Conservation (phyloP, 352 stramenopile species). For the Thraustotheca clavata region DNA sequence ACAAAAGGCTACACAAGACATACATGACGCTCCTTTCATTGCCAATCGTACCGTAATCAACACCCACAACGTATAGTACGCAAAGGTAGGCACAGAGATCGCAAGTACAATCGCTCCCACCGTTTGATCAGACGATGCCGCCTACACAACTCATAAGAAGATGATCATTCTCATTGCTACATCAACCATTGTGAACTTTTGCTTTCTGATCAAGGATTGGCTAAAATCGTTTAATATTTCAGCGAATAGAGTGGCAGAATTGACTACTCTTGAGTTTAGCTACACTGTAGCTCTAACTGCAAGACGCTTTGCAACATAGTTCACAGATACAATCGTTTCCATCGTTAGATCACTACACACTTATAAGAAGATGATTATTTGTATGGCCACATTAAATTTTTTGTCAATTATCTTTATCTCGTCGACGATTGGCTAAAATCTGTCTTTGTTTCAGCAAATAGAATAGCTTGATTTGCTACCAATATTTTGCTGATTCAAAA, state of each 20-base stretch:
- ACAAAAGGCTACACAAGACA: constrained; percentile 68
- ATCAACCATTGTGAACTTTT: background rate
- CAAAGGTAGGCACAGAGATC: constrained; percentile 73
- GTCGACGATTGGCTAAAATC: background rate
- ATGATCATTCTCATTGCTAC: background rate
- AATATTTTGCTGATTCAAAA: constrained; percentile 17
- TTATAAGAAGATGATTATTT: too few relatives aligned
- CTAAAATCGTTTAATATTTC: background rate
- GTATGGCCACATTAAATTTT: constrained; percentile 6
- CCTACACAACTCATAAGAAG: background rate
- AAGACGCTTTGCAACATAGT: too few relatives aligned
- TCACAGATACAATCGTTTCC: too few relatives aligned
- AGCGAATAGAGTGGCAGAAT: too few relatives aligned
- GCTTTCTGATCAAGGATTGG: background rate
- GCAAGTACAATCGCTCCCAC: constrained; percentile 69
- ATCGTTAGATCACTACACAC: too few relatives aligned
- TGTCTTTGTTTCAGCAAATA: constrained; percentile 1
- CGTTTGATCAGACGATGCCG: constrained; percentile 67
- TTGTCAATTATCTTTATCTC: constrained; percentile 5
- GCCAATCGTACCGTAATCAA: constrained; percentile 63
- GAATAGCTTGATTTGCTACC: background rate
- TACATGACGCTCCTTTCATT: background rate
- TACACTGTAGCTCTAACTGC: too few relatives aligned
- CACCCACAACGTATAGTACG: constrained; percentile 90
- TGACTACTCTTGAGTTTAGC: too few relatives aligned